Evolutionary conservation across 768 basidiomycete genomes (phyloP), one percentile per base, ranked within the genome.

Genomic region (Cytidiella melzeri): DNA sequence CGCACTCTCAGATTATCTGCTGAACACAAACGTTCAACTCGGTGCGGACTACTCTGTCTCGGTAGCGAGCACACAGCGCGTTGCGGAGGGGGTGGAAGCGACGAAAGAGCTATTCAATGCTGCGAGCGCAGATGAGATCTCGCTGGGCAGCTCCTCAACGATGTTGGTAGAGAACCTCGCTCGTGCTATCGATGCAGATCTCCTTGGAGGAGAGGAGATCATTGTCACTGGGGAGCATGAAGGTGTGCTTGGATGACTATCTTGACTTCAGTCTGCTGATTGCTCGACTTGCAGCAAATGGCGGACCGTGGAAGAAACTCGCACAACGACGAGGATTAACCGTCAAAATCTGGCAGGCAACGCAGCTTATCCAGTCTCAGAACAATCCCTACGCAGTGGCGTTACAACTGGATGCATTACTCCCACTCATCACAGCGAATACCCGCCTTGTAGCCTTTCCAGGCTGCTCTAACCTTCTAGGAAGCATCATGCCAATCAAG

Each of bases 151-250:
- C 21, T 84, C 81, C 57, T 79, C 86, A 9, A 84, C 87, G 0
- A 65, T 81, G 69, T 75, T 84, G 28, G 55, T 85, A 20, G 85
- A 84, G 61, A 87, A 88, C 57, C 70, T 89, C 0, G 73, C 85
- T 0, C 67, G 84, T 4, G 77, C 79, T 0, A 58, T 89, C 48
- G 84, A 84, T 27, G 57, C 55, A 0, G 73, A 73, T 45, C 70
- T 89, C 23, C 59, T 73, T 28, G 52, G 66, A 1, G 83, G 77
- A 3, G 87, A 89, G 50, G 87, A 90, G 63, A 80, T 90, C 48
- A 80, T 92, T 47, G 61, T 89, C n/a, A 85, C 84, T 0, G 78
- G 76, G 1, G 88, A 90, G 59, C 88, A 92, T 54, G 87, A 92
- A 73, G 80, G 85, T 87, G 34, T 23, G 68, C 3, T 15, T 39